These are phyloP conservation scores for Pseudocercospora vitis DNA, from an alignment of 2,329 filamentous ascomycete species.

Conservation along the genomic window DNA sequence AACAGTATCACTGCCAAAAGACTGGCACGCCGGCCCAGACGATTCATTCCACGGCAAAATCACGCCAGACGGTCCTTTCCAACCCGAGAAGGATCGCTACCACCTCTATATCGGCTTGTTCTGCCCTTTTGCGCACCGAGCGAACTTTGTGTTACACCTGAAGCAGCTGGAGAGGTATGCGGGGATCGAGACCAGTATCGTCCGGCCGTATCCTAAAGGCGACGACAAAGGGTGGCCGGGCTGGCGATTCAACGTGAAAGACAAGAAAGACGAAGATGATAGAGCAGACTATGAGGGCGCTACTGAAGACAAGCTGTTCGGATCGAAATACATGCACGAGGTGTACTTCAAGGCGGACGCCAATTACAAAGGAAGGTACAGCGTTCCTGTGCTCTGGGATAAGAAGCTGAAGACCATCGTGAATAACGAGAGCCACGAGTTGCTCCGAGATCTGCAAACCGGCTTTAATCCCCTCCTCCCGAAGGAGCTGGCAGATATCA, in stretches of 20 bases:
- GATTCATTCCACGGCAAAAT: conserved; percentile 57
- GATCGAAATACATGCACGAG: conserved; percentile 59
- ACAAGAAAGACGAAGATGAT: conserved; percentile 41
- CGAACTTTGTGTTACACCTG: conserved; percentile 58
- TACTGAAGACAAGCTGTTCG: conserved; percentile 61
- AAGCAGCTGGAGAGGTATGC: conserved; percentile 56
- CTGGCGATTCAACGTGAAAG: conserved; percentile 56
- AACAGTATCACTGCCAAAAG: not conserved
- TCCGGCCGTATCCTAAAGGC: conserved; percentile 67
- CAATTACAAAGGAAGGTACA: conserved; percentile 61
- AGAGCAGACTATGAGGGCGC: conserved; percentile 49
- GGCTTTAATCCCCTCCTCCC: conserved; percentile 55
- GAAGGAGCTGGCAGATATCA: conserved; percentile 43
- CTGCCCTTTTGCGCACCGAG: conserved; percentile 65
- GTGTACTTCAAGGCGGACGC: conserved; percentile 63
- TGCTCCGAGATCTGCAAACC: conserved; percentile 59
- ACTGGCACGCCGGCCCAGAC: conserved; percentile 38
- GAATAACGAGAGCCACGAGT: conserved; percentile 61
- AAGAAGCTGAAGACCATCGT: conserved; percentile 57
- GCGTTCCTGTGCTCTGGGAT: conserved; percentile 64
- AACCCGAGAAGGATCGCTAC: conserved; percentile 54
- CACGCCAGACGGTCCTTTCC: conserved; percentile 48
- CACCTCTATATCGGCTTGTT: conserved; percentile 62
- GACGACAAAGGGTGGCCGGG: conserved; percentile 63
- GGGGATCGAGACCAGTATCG: conserved; percentile 56